Base-by-base conservation (phyloP, 768 basidiomycete genomes). In the Psilocybe tampanensis region DNA sequence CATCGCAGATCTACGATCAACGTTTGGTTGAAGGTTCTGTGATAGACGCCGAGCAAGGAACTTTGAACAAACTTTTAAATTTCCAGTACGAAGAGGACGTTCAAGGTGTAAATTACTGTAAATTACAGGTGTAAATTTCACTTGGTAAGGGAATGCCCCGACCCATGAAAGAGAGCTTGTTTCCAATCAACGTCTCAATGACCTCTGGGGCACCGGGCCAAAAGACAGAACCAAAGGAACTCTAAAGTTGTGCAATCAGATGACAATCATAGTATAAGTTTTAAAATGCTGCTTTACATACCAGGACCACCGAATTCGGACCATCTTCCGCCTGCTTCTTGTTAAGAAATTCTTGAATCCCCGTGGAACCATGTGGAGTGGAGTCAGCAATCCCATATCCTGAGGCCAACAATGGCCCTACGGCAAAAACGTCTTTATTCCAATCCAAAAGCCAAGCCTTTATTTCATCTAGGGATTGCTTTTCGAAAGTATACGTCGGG, bases 351-450 rank as follows among this genome's bases (percentile, higher is more conserved):
- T 8, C 18, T 18, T 32, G 22, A 1, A 53, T 47, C 12, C 49
- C 60, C 5, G 36, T n/a, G 2, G 51, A 44, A 6, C 54, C 60
- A 24, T 29, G 44, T 22, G 45, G 17, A n/a, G 9, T 56, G n/a
- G n/a, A n/a, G n/a, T 55, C 50, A 12, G 24, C n/a, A 17, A 32
- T 3, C 5, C 60, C 60, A 45, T 45, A 49, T 34, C 48, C 47
- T 34, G 36, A 22, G 6, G 60, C 57, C 1, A 62, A 26, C 13
- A 62, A 45, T 8, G 60, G 60, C 13, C 60, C 60, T n/a, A 62
- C 47, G 13, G 32, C 43, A 39, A 48, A 59, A 4, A 53, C 22
- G 2, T 44, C 47, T 32, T 58, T 58, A 7, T 54, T 42, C 24
- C 13, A 32, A 5, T 55, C 44, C 1, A 45, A 41, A n/a, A 53